Conservation (phyloP, 163 green algal species). For the Chlorella variabilis region DNA sequence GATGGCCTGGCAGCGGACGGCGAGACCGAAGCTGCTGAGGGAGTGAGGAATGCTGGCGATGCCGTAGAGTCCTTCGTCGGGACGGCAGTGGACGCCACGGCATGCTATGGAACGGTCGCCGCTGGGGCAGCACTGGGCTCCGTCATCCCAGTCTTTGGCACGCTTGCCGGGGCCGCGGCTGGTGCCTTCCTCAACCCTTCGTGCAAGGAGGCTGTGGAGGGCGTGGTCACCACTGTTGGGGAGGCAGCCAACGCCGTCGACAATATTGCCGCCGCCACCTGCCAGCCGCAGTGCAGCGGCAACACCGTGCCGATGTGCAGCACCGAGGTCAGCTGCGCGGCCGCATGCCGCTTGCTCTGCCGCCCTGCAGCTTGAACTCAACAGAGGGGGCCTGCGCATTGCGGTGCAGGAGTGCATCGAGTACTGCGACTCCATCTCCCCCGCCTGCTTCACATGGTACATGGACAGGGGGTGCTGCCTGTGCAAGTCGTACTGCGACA, state of each 20-base stretch:
- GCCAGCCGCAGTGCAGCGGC: not conserved
- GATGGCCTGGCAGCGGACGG: not conserved
- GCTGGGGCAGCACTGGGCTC: not conserved
- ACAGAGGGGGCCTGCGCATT: too few species aligned
- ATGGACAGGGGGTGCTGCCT: constrained; percentile 12
- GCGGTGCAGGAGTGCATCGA: not conserved
- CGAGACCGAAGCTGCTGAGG: not conserved
- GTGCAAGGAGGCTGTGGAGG: not conserved
- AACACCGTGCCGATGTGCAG: not conserved
- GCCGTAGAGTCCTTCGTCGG: not conserved
- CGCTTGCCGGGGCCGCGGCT: not conserved
- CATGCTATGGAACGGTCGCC: not conserved
- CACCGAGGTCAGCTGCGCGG: not conserved
- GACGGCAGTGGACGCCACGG: not conserved
- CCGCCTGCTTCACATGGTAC: constrained; percentile 11
- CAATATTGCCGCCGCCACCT: not conserved
- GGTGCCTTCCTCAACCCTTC: not conserved
- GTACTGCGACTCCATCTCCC: not conserved
- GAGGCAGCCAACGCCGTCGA: not conserved
- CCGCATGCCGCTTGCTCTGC: too few species aligned
- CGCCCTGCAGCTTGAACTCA: too few species aligned
- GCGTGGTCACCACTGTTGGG: not conserved
- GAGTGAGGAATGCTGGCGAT: not conserved
- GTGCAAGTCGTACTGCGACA: constrained; percentile 10
- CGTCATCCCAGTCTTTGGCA: not conserved